A percentile compares a stretch with the other conserved stretches of the same genome.
Evolutionary conservation across 2,329 filamentous ascomycete genomes (phyloP).

Genomic region (Aspergillus pseudoterreus): DNA sequence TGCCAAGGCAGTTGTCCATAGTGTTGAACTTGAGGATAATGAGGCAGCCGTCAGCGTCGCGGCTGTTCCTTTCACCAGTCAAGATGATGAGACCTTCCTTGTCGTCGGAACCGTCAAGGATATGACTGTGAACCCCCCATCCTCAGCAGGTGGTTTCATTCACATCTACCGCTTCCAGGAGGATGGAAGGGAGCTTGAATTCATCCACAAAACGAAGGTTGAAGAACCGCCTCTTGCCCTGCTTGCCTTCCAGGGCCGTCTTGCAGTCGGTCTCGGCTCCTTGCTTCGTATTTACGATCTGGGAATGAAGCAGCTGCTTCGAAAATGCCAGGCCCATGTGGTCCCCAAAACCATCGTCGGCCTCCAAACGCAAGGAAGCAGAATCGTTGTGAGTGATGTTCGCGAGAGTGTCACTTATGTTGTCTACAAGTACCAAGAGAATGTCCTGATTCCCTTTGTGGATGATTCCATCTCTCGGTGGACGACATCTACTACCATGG

Average conservation of each 20-base stretch:
- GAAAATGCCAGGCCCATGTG: conserved; percentile 81
- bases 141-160: conserved; percentile 75
- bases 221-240: conserved; percentile 88
- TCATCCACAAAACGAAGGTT: conserved; percentile 93
- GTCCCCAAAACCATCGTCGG: conserved; percentile 80
- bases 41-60: conserved; percentile 86
- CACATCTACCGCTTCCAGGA: conserved; percentile 89
- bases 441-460: conserved; percentile 86
- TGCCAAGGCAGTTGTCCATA: conserved; percentile 70
- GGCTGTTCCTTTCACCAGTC: conserved; percentile 79
- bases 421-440: conserved; percentile 88
- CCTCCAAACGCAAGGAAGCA: conserved; percentile 82
- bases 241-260: conserved; percentile 83
- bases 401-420: conserved; percentile 89
- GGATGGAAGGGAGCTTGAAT: conserved; percentile 81
- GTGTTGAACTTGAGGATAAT: conserved; percentile 79
- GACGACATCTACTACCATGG: conserved; percentile 88
- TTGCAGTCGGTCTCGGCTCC: conserved; percentile 80
- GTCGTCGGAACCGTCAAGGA: conserved; percentile 93
- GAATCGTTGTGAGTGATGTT: conserved; percentile 88
- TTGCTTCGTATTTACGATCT: conserved; percentile 86
- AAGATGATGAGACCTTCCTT: conserved; percentile 86
- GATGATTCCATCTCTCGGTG: conserved; percentile 88
- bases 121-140: conserved; percentile 72
- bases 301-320: conserved; percentile 85